Base-by-base conservation (phyloP, 495 filamentous ascomycete species). In the Bacidia rubella region DNA sequence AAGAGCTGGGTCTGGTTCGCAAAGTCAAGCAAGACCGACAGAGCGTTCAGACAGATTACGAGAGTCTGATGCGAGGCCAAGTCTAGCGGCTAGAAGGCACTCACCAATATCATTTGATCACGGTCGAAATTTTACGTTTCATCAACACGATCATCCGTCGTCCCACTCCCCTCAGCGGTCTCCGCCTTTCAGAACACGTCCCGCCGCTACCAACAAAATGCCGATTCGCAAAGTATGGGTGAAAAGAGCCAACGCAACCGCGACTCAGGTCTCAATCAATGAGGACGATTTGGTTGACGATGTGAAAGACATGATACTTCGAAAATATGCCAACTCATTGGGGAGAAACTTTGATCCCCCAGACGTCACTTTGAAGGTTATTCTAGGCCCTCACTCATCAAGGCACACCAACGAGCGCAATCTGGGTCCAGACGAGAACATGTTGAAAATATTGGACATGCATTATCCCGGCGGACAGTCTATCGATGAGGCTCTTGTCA, bases 271-370 rank as follows among this genome's bases (percentile, higher is more conserved):
- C 38, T 80, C 84, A 43, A 85, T 93, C 57, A 73, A 78, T 54
- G 85, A 90, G 60, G 87, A 95, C 61, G 86, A 93, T 59, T 65
- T 98, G 66, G 92, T 97, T 19, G 92, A 98, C 62, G 93, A 96
- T 69, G 82, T 94, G 49, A 81, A 90, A 52, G 93, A 96, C 58
- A 78, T 89, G 75, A 89, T 97, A 23, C 70, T 98, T 57, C 79
- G 77, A 57, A 97, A 95, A 69, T 98, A 96, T 64, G 80, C 78
- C 47, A 98, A 98, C 66, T 90, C 89, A 9, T 70, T 98, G 25
- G 93, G 90, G 7, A 80, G 79, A 60, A 83, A 72, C 22, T 96
- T 87, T 60, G 92, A 98, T 69, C 73, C 92, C 15, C 93, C 92
- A 20, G 92, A 98, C 66, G 74, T 90, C 35, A 74, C 73, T 23